Evolutionary conservation across 139 green algal species (phyloP).

Genomic region (Coelastrella sp.): DNA sequence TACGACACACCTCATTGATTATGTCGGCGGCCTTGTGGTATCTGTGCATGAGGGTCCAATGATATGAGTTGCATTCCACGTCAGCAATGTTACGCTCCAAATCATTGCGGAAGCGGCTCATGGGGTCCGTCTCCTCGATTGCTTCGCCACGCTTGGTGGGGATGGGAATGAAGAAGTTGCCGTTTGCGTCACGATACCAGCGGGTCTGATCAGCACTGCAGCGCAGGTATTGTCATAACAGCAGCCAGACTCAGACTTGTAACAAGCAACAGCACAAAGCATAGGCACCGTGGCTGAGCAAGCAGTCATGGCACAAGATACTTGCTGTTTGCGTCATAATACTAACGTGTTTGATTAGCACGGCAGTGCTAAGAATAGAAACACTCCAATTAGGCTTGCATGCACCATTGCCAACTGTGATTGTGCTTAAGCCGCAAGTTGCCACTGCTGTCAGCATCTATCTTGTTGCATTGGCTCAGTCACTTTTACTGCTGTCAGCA

Average conservation of each 20-base stretch:
- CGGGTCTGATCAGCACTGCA: slow-evolving; percentile 76
- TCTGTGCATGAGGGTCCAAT: slow-evolving; percentile 97
- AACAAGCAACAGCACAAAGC: too few species aligned
- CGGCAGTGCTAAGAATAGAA: too few species aligned
- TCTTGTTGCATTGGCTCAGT: too few species aligned
- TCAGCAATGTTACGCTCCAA: slow-evolving; percentile 86
- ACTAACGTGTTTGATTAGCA: too few species aligned
- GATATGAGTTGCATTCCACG: slow-evolving; percentile 75
- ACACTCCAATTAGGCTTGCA: too few species aligned
- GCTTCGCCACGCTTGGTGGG: slow-evolving; percentile 51
- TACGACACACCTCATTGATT: slow-evolving; percentile 67
- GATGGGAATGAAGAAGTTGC: slow-evolving; percentile 88
- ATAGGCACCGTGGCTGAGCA: too few species aligned
- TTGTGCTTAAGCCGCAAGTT: too few species aligned
- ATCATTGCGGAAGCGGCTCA: slow-evolving; percentile 77
- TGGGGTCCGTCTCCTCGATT: slow-evolving; percentile 29
- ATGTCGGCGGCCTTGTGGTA: slow-evolving; percentile 95
- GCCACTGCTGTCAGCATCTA: too few species aligned
- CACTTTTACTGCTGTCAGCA: too few species aligned
- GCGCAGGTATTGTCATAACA: slow-evolving; percentile 16
- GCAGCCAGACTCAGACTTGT: background rate
- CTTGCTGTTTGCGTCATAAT: too few species aligned
- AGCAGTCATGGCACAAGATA: too few species aligned
- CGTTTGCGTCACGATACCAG: slow-evolving; percentile 90
- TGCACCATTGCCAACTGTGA: too few species aligned